These are phyloP conservation scores for Hyaloscypha hepaticicola DNA, from an alignment of 495 filamentous ascomycete genomes.

Conservation along the genomic window DNA sequence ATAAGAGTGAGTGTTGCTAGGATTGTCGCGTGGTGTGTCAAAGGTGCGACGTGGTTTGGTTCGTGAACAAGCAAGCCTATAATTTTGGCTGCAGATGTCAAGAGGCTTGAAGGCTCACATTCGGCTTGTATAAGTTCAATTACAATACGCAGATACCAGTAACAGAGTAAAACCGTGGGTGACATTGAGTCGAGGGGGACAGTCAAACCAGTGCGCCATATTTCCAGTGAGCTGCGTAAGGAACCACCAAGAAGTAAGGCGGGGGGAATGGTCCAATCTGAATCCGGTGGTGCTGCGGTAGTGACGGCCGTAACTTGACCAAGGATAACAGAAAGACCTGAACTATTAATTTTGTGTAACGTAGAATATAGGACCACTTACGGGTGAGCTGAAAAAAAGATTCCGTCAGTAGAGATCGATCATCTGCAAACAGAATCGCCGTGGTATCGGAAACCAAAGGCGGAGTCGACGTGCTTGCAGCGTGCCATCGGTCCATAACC, in stretches of 20 bases:
- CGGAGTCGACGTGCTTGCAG: conserved; percentile 61
- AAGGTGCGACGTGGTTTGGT: conserved; percentile 56
- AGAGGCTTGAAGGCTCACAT: conserved; percentile 57
- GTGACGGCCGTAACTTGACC: conserved; percentile 40
- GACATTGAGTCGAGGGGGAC: conserved; percentile 37
- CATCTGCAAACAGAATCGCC: conserved; percentile 59
- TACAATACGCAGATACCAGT: conserved; percentile 71
- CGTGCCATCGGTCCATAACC: conserved; percentile 74
- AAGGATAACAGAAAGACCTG: conserved; percentile 43
- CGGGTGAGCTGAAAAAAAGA: conserved; percentile 63
- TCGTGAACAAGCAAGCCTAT: conserved; percentile 54
- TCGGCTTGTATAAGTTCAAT: conserved; percentile 56
- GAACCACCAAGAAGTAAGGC: not conserved
- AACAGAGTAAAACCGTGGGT: conserved; percentile 63
- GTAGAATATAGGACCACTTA: conserved; percentile 43
- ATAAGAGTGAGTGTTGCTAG: conserved; percentile 67
- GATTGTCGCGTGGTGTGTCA: conserved; percentile 72
- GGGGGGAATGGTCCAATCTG: not conserved
- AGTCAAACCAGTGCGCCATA: conserved; percentile 48
- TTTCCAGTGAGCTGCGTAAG: conserved; percentile 38
- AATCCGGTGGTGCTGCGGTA: conserved; percentile 32
- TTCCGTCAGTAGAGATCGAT: conserved; percentile 64
- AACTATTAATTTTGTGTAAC: not conserved
- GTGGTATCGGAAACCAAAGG: conserved; percentile 59
- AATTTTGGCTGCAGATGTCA: conserved; percentile 61